These are phyloP conservation scores for Penicillium fimorum DNA, from an alignment of 495 filamentous ascomycete genomes.

Conservation along the genomic window DNA sequence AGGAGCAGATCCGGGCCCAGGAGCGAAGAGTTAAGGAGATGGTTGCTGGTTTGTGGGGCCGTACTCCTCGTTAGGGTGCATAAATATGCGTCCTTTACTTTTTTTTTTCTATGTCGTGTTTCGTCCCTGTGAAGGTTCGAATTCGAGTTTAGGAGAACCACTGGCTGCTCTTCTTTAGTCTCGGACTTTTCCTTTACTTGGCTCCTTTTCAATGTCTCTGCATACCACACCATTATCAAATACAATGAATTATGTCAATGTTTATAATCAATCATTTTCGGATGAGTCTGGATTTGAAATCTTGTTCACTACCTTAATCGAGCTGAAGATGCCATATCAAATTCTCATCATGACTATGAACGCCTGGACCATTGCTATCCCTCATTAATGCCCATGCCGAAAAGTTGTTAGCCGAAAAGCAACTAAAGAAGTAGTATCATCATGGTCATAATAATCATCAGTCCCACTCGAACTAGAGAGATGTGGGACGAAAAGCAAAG, in stretches of 20 bases:
- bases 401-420: not conserved
- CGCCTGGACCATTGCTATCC: not conserved
- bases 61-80: constrained; percentile 26
- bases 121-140: not conserved
- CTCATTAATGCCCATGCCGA: not conserved
- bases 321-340: not conserved
- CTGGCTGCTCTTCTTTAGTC: not conserved
- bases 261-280: not conserved
- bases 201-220: constrained; percentile 1
- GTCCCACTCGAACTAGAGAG: not conserved
- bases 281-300: not conserved
- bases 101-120: not conserved
- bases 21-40: constrained; percentile 59
- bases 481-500: not conserved
- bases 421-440: constrained; percentile 10
- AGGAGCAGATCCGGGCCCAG: constrained; percentile 62
- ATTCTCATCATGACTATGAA: not conserved
- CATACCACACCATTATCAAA: not conserved
- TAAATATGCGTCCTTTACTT: constrained; percentile 15
- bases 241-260: constrained; percentile 13
- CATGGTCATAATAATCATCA: constrained; percentile 12
- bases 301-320: not conserved
- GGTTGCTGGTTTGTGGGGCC: constrained; percentile 58
- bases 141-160: not conserved
- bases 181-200: not conserved